Percentiles rank a stretch among this genome's conserved stretches.
Evolutionary conservation across 768 basidiomycete genomes (phyloP).

Genomic region (Rhodosporidiobolus sp.): DNA sequence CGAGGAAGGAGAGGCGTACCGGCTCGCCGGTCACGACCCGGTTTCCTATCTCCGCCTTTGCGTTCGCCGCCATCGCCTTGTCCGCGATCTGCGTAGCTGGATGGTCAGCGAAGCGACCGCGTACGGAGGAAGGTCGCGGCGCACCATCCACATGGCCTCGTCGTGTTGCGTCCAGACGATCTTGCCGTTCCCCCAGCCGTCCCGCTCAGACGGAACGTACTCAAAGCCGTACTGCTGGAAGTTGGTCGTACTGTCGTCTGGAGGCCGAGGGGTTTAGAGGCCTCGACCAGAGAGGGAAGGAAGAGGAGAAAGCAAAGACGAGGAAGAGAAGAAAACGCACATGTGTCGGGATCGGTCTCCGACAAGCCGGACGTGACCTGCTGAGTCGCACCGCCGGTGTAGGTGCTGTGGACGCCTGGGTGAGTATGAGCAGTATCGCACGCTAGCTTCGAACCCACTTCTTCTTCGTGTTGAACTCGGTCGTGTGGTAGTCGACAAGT

Average conservation of each 20-base stretch:
- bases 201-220: conserved; percentile 41
- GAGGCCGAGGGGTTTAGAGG: no score
- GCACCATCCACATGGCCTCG: conserved; percentile 66
- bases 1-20: background rate
- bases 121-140: conserved; percentile 47
- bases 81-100: conserved; percentile 55
- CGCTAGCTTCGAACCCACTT: no score
- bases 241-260: conserved; percentile 33
- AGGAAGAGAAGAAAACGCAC: background rate
- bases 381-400: conserved; percentile 55
- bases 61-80: conserved; percentile 64
- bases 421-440: no score
- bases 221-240: conserved; percentile 53
- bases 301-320: no score
- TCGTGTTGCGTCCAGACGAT: conserved; percentile 77
- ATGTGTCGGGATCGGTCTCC: conserved; percentile 56
- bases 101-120: no score
- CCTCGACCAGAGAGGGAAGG: no score
- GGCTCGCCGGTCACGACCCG: conserved; percentile 83
- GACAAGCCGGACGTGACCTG: conserved; percentile 68
- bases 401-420: conserved; percentile 17
- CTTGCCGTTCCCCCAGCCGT: conserved; percentile 63
- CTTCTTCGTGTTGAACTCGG: conserved; percentile 54
- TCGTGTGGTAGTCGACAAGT: conserved; percentile 51
- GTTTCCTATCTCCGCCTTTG: conserved; percentile 57